Evolutionary conservation across 192 early-diverging fungal genomes (phyloP), one percentile per base, ranked within the genome.

Genomic region (Entomortierella beljakovae): DNA sequence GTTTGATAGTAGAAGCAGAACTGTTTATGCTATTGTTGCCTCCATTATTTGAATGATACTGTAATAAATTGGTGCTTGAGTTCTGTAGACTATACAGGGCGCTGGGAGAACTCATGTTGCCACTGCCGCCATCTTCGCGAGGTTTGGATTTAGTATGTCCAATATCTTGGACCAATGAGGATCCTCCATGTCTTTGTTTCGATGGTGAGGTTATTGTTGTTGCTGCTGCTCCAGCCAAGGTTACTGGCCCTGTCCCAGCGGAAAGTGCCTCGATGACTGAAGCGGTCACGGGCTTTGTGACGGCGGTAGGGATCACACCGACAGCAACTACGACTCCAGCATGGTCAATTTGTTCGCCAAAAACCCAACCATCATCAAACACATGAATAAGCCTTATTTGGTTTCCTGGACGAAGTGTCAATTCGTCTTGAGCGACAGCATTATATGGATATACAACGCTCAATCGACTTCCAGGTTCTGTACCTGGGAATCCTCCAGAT

Each of bases 51-150:
- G 29, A 28, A 31, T 64, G 32, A 40, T 70, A 42, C 22, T 69
- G 75, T n/a, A 79, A 40, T 32, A 70, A 26, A 26, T 79, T 61
- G 13, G 58, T 29, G 53, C 75, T 79, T 34, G 66, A 65, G 75
- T 79, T 79, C 49, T 64, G 75, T 38, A 70, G 75, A 40, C 61
- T 79, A 57, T 79, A 79, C 49, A 70, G 55, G 64, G 75, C 65
- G 63, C 70, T 79, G 43, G 65, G 65, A 40, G 58, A 64, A 34
- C 59, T 57, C 35, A 61, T 57, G 75, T 33, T 69, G 57, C 67
- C 31, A 29, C 33, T 70, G 52, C n/a, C 56, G 34, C 46, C 69
- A 10, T 68, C 59, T 42, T 77, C 64, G 25, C 59, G 65, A 25
- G 63, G 74, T 33, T 53, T 59, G 8, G 67, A 34, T 62, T 79